phyloP scores from a whole-genome alignment of 345 rosid species.

The Raphanus sativus region DNA sequence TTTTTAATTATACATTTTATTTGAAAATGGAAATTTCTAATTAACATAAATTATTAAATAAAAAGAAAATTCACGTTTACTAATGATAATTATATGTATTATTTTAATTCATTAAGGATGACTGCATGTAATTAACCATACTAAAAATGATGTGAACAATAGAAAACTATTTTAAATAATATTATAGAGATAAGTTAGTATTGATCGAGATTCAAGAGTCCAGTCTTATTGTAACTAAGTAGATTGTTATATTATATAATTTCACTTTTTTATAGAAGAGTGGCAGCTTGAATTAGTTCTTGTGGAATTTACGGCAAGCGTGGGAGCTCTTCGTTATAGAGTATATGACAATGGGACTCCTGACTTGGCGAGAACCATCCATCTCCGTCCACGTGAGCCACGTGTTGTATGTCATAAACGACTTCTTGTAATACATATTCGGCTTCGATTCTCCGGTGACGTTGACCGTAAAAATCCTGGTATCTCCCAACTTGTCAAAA shows the following conservation, averaged over 20 bases:
- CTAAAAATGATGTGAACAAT: too few relatives aligned
- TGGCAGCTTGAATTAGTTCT: not conserved
- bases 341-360: too few relatives aligned
- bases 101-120: too few relatives aligned
- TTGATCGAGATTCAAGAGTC: not conserved
- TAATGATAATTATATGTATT: too few relatives aligned
- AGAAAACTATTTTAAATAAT: too few relatives aligned
- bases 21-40: too few relatives aligned
- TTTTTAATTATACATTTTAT: too few relatives aligned
- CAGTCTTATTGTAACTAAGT: not conserved
- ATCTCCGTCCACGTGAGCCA: slow-evolving; percentile 29
- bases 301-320: not conserved
- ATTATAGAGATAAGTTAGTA: too few relatives aligned
- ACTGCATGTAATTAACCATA: too few relatives aligned
- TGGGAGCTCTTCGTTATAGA: not conserved
- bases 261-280: not conserved
- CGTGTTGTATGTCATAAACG: not conserved
- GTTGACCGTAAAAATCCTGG: slow-evolving; percentile 44
- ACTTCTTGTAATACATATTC: not conserved
- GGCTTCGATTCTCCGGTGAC: slow-evolving; percentile 27
- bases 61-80: too few relatives aligned
- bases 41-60: too few relatives aligned
- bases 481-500: slow-evolving; percentile 40
- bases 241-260: not conserved
- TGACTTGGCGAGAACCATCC: slow-evolving; percentile 16